Conservation (phyloP, 176 grass and related monocot genomes). For the Coix lacrymajobi region DNA sequence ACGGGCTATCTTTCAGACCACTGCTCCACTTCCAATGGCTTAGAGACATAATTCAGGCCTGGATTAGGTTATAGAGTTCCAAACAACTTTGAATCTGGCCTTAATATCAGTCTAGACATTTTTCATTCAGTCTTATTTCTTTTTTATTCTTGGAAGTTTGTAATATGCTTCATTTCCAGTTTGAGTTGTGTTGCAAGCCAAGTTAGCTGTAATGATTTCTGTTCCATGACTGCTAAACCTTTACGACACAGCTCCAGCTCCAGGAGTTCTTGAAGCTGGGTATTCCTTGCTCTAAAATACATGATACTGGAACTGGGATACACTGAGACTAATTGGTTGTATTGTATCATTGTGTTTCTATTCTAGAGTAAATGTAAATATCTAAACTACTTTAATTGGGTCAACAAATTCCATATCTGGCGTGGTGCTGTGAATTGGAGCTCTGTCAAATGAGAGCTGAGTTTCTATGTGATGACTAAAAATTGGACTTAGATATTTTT, state of each 20-base stretch:
- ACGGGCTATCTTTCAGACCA: not conserved
- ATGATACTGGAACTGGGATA: not conserved
- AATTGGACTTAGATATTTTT: not conserved
- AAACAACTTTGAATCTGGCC: not conserved
- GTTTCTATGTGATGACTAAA: not conserved
- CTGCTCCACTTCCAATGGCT: not conserved
- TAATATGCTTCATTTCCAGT: not conserved
- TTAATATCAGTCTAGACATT: not conserved
- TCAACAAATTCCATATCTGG: not conserved
- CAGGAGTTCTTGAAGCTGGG: not conserved
- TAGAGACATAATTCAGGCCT: not conserved
- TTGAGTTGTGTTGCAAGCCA: not conserved
- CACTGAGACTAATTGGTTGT: not conserved
- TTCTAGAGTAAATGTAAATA: not conserved
- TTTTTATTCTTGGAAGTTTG: not conserved
- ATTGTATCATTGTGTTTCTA: not conserved
- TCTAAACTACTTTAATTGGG: not conserved
- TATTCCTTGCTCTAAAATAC: not conserved
- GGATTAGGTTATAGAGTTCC: not conserved
- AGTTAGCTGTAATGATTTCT: conserved; percentile 10
- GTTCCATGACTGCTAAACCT: not conserved
- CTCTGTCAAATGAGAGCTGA: not conserved
- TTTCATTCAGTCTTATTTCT: not conserved
- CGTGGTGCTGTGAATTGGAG: not conserved
- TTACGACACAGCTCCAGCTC: not conserved